Evolutionary conservation across 2,329 filamentous ascomycete species (phyloP).

Genomic region (Ophiostoma australiae): DNA sequence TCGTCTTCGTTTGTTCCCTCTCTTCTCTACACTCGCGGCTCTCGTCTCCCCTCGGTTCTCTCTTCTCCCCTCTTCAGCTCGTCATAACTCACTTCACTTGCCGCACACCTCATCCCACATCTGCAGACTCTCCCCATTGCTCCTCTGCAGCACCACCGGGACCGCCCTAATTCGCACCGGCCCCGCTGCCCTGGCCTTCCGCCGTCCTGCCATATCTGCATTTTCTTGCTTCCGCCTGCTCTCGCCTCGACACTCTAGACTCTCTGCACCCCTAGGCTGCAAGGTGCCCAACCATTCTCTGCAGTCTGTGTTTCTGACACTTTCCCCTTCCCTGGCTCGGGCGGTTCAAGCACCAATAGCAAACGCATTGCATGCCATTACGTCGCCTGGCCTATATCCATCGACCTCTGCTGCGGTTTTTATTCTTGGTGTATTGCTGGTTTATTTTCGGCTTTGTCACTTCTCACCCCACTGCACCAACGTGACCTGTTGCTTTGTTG

Average conservation of each 20-base stretch:
- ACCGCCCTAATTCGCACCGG: slow-evolving; percentile 2
- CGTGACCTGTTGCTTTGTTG: background rate
- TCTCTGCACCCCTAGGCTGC: background rate
- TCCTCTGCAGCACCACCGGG: slow-evolving; percentile 5
- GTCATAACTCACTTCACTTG: background rate
- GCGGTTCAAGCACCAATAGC: slow-evolving; percentile 5
- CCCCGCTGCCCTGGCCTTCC: slow-evolving; percentile 6
- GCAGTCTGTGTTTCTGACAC: background rate
- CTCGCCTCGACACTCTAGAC: background rate
- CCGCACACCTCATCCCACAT: background rate
- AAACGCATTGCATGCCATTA: background rate
- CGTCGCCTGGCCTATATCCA: background rate
- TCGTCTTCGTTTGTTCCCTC: background rate
- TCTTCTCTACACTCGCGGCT: background rate
- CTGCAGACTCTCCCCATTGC: background rate
- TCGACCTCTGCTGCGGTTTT: background rate
- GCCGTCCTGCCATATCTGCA: slow-evolving; percentile 2
- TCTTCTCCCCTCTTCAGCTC: background rate
- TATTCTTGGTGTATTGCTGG: background rate
- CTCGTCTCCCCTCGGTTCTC: background rate
- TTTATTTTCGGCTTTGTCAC: background rate
- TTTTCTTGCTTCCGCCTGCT: background rate
- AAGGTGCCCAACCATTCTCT: background rate
- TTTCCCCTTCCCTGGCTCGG: background rate
- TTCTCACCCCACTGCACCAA: background rate